Evolutionary conservation across 805 yeast species (phyloP).

Genomic region (Sugiyamaella lignohabitans): DNA sequence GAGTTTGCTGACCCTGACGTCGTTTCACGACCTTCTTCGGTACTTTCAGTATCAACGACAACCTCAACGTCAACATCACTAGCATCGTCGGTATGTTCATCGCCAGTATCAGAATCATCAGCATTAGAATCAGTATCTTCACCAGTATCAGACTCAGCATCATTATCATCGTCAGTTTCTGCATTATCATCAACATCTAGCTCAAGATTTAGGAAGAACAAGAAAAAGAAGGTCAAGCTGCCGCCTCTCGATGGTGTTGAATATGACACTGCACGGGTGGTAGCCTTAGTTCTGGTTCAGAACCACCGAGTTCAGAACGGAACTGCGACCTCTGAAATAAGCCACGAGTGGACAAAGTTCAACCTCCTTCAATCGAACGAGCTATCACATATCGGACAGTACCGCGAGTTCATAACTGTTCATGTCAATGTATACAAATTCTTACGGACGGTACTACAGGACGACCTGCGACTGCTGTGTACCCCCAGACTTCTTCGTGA

Average conservation of each 20-base stretch:
- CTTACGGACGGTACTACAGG: conserved; percentile 37
- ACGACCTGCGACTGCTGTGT: conserved; percentile 30
- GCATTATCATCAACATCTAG: background rate
- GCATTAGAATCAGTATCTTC: too few species aligned
- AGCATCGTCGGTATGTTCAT: too few species aligned
- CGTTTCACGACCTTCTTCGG: too few species aligned
- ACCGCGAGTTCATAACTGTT: conserved; percentile 43
- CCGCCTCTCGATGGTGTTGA: conserved; percentile 43
- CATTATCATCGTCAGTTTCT: too few species aligned
- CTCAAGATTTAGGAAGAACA: too few species aligned
- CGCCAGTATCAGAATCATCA: too few species aligned
- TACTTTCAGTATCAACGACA: too few species aligned
- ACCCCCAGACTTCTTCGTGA: conserved; percentile 38
- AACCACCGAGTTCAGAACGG: conserved; percentile 8
- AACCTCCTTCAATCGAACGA: conserved; percentile 48
- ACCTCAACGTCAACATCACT: too few species aligned
- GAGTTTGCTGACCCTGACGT: too few species aligned
- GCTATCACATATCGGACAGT: conserved; percentile 37
- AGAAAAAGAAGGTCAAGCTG: background rate
- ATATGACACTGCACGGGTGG: conserved; percentile 45
- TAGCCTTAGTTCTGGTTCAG: conserved; percentile 30
- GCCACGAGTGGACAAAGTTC: conserved; percentile 29
- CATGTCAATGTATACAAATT: conserved; percentile 45
- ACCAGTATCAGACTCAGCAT: too few species aligned
- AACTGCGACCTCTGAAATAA: conserved; percentile 13